Conservation (phyloP, 2,329 filamentous ascomycete genomes). For the Pezizomycotina sp. region DNA sequence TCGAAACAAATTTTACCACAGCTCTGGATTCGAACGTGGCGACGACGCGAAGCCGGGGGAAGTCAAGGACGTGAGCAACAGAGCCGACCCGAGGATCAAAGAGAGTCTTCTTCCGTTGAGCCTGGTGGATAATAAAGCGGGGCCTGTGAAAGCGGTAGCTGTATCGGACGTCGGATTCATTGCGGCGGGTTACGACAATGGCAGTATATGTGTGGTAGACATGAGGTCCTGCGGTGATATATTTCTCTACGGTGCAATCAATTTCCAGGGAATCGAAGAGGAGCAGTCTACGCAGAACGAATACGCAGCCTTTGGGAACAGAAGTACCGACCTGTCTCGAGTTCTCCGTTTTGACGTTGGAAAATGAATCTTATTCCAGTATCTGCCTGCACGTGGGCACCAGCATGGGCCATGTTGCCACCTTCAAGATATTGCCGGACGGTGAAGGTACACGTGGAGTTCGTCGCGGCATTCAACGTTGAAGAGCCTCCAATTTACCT, state of each 20-base stretch:
- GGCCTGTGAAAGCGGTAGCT: slow-evolving; percentile 59
- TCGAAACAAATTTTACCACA: slow-evolving; percentile 41
- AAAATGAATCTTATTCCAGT: slow-evolving; percentile 87
- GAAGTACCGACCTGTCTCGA: slow-evolving; percentile 74
- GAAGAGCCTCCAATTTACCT: slow-evolving; percentile 51
- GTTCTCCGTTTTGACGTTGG: slow-evolving; percentile 83
- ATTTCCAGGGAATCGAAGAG: slow-evolving; percentile 54
- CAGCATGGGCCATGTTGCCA: slow-evolving; percentile 63
- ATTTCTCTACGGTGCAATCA: too few species aligned
- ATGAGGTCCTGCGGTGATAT: slow-evolving; percentile 71
- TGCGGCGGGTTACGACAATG: slow-evolving; percentile 68
- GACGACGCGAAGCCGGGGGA: slow-evolving; percentile 55
- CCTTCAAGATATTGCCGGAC: slow-evolving; percentile 75
- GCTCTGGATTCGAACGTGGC: slow-evolving; percentile 46
- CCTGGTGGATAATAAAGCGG: slow-evolving; percentile 68
- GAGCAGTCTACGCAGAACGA: slow-evolving; percentile 48
- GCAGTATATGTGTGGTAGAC: slow-evolving; percentile 67
- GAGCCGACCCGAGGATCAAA: slow-evolving; percentile 41
- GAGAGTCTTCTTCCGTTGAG: slow-evolving; percentile 67
- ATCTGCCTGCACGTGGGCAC: slow-evolving; percentile 88
- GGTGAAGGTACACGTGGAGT: slow-evolving; percentile 57
- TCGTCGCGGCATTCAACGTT: slow-evolving; percentile 50
- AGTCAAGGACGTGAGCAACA: slow-evolving; percentile 33
- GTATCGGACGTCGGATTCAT: slow-evolving; percentile 90
- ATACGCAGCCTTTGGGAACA: slow-evolving; percentile 33